Evolutionary conservation across 2,329 filamentous ascomycete genomes (phyloP).

Genomic region (Nannizziopsis arthrosporioides): DNA sequence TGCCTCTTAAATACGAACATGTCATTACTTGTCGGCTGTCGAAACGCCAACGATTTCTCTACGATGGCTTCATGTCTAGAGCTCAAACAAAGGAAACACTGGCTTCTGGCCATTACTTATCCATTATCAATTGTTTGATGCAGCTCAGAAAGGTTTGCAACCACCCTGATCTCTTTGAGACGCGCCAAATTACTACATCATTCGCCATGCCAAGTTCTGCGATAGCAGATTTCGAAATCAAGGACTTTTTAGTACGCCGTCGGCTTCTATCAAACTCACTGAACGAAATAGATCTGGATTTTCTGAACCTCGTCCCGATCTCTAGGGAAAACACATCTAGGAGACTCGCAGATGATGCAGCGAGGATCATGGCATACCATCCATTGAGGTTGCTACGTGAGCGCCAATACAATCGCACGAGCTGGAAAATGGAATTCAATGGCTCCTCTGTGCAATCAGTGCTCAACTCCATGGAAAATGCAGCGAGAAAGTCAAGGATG

Average conservation of each 20-base stretch:
- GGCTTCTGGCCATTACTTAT: slow-evolving; percentile 86
- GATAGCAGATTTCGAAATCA: slow-evolving; percentile 59
- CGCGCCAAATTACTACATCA: slow-evolving; percentile 89
- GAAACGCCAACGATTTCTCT: slow-evolving; percentile 87
- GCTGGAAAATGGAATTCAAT: slow-evolving; percentile 50
- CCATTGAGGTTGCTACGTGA: slow-evolving; percentile 60
- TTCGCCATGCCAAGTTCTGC: slow-evolving; percentile 81
- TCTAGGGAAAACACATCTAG: slow-evolving; percentile 55
- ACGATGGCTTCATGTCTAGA: slow-evolving; percentile 89
- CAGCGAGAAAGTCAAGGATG: slow-evolving; percentile 55
- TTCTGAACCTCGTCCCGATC: slow-evolving; percentile 67
- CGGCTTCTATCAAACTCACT: slow-evolving; percentile 54
- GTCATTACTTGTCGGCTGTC: slow-evolving; percentile 92
- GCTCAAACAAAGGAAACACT: slow-evolving; percentile 81
- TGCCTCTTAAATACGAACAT: slow-evolving; percentile 96
- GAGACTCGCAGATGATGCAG: slow-evolving; percentile 41
- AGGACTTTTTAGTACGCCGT: slow-evolving; percentile 57
- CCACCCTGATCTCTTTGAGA: slow-evolving; percentile 92
- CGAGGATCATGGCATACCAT: slow-evolving; percentile 58
- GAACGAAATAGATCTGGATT: slow-evolving; percentile 56
- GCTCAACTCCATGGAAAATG: slow-evolving; percentile 60
- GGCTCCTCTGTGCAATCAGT: slow-evolving; percentile 58
- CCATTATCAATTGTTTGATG: slow-evolving; percentile 97
- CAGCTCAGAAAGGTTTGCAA: slow-evolving; percentile 97
- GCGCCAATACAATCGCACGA: slow-evolving; percentile 48